Base-by-base conservation (phyloP, 2,329 filamentous ascomycete species). In the Aspergillus eucalypticola region DNA sequence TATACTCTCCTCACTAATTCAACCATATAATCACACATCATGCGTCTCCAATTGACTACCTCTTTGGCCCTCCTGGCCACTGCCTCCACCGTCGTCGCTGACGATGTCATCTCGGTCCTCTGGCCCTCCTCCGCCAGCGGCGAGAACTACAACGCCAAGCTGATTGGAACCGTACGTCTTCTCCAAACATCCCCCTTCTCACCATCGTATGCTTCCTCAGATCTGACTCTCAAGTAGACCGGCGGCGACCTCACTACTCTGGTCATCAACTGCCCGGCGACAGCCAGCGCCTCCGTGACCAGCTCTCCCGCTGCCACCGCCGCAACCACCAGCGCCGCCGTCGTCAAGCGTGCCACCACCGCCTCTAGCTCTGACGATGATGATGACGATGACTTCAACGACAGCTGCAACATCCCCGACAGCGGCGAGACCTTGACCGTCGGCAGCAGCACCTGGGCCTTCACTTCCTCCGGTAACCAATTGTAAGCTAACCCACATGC, bases 31-130 rank as follows among this genome's bases (percentile, higher is more conserved):
- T 25, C 19, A 29, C n/a, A 41, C 58, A 48, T 11, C 23, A 66
- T 64, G 64, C 64, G 60, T 50, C n/a, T 60, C 17, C 60, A 62
- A 58, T 55, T 55, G 49, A 29, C 60, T 61, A 55, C 65, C 59
- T 60, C 68, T 58, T 32, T 70, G 52, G 67, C 67, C 58, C 58
- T 73, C 52, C 56, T 73, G 62, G 65, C 70, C 42, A 63, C 66
- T 60, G 64, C 65, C 48, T 66, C 69, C 41, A 61, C 70, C 27
- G 70, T 60, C 25, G 57, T 56, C 21, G 64, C 64, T 49, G 59
- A 59, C 55, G 62, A 66, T 21, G 27, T 65, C 19, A 56, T 66
- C 44, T 59, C 60, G 11, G 8, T 46, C 25, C 25, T 32, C 23
- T 32, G 27, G 39, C 53, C 39, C 25, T 11, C 21, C 39, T 8